Percentiles rank a stretch among this genome's conserved stretches.
Conservation (phyloP, 768 basidiomycete genomes). For the Galerina sulciceps region DNA sequence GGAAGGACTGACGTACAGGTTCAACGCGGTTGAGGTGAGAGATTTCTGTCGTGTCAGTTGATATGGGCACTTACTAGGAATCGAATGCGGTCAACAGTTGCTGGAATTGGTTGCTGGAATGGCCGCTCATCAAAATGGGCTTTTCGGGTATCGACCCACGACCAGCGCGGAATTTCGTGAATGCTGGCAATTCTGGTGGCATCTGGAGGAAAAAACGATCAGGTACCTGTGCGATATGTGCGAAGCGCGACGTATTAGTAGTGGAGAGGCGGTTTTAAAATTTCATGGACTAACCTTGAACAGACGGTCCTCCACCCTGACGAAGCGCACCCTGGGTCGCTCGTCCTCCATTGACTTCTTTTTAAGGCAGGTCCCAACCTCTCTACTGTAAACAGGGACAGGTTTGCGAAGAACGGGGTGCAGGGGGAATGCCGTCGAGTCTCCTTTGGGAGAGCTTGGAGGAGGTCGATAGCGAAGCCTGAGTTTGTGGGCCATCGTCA, state of each 20-base stretch:
- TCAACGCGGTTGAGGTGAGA: slow-evolving; percentile 12
- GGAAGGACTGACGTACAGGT: slow-evolving; percentile 23
- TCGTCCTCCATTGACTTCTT: neutral
- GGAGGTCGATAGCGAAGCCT: slow-evolving; percentile 4
- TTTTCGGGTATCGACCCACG: slow-evolving; percentile 26
- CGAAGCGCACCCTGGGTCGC: slow-evolving; percentile 10
- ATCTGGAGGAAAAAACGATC: slow-evolving; percentile 23
- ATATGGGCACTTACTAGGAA: slow-evolving; percentile 32
- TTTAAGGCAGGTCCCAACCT: neutral
- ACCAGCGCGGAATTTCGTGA: slow-evolving; percentile 12
- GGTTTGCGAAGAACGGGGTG: neutral
- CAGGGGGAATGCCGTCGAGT: slow-evolving; percentile 4
- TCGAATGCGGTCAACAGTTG: slow-evolving; percentile 42
- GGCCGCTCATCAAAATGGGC: slow-evolving; percentile 42
- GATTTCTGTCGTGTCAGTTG: slow-evolving; percentile 7
- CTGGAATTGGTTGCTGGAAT: slow-evolving; percentile 41
- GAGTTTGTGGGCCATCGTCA: slow-evolving; percentile 7
- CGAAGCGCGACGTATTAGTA: slow-evolving; percentile 1
- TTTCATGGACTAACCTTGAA: slow-evolving; percentile 24
- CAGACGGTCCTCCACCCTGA: slow-evolving; percentile 22
- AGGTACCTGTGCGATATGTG: slow-evolving; percentile 12
- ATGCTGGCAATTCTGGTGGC: slow-evolving; percentile 15
- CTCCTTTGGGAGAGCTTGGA: slow-evolving; percentile 6
- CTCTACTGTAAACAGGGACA: neutral
- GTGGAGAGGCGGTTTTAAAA: neutral